Percentiles rank a stretch among this genome's conserved stretches.
phyloP scores from a whole-genome alignment of 2,329 filamentous ascomycete species.

The Pseudogymnoascus sp. region DNA sequence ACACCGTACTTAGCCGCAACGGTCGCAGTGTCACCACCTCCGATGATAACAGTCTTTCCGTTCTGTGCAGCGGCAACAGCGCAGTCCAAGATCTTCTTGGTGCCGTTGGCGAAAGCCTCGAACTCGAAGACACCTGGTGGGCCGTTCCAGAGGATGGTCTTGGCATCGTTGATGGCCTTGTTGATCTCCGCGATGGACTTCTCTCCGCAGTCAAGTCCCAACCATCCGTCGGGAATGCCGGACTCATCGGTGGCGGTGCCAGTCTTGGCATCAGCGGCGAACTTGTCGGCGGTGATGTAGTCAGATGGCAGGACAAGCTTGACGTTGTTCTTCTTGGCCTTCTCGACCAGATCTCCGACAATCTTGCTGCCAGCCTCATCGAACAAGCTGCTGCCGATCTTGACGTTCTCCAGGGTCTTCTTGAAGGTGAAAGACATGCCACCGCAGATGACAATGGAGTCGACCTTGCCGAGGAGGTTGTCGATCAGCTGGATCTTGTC shows the following conservation, averaged over 20 bases:
- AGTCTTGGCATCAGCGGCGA: conserved; percentile 72
- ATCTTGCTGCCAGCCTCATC: conserved; percentile 92
- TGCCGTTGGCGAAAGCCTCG: conserved; percentile 85
- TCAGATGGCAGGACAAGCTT: conserved; percentile 91
- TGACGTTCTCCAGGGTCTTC: conserved; percentile 88
- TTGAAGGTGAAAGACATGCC: conserved; percentile 99
- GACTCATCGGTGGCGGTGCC: conserved; percentile 76
- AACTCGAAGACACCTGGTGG: conserved; percentile 97
- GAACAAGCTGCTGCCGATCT: conserved; percentile 85
- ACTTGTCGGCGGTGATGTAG: conserved; percentile 95
- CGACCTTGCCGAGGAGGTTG: conserved; percentile 95
- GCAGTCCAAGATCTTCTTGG: conserved; percentile 84
- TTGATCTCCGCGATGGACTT: conserved; percentile 86
- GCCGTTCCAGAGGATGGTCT: conserved; percentile 99
- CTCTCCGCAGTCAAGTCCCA: conserved; percentile 91
- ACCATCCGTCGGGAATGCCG: conserved; percentile 94
- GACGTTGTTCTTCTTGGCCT: conserved; percentile 94
- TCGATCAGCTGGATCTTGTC: conserved; percentile 99
- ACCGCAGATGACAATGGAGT: conserved; percentile 93
- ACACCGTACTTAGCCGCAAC: conserved; percentile 95
- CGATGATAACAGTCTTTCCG: conserved; percentile 96
- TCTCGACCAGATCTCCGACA: conserved; percentile 77
- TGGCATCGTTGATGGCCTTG: conserved; percentile 73
- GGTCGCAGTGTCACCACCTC: conserved; percentile 94
- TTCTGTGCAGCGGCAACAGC: conserved; percentile 71